Evolutionary conservation across 495 filamentous ascomycete genomes (phyloP), one percentile per base, ranked within the genome.

Genomic region (Echria macrotheca): DNA sequence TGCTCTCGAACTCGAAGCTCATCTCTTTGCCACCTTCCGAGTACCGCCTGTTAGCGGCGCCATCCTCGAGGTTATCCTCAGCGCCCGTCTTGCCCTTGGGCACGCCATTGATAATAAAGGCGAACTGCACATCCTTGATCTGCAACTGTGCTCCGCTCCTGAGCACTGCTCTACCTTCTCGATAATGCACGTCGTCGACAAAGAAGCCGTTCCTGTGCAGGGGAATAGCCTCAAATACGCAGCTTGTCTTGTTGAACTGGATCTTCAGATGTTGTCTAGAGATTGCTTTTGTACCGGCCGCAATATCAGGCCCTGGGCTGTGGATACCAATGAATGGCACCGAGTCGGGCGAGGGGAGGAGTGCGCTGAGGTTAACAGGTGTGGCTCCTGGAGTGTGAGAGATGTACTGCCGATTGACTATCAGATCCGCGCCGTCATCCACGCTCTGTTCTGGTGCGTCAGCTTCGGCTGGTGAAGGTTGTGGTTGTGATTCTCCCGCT

Each of bases 131-230:
- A 31, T 84, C 81, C 55, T 87, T 87, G 58, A 95, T 87, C 58
- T 89, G 83, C 28, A 95, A 82, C 14, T 73, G 72, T 57, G 84
- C 83, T 32, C 86, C 84, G 56, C 85, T 86, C 41, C 81, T 75
- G 41, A 96, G 67, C 7, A 80, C 76, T 17, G 85, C 76, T 14
- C 79, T 69, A 28, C 81, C 74, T 31, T 83, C 80, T 12, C 74
- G 71, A 56, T 83, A 74, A 64, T 81, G 84, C 43, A 82, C 76
- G 26, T 86, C 85, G 42, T 95, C 85, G 39, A 87, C 80, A 52
- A 91, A 95, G 25, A 86, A 84, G 24, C 89, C 89, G 60, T 96
- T 96, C 55, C 83, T 79, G 43, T 91, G 89, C 57, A 91, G 70
- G 3, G 94, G 81, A 31, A 84, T 74, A 56, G 93, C 80, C 59